Conservation (phyloP, 2,329 filamentous ascomycete genomes). For the Nemania sp. region DNA sequence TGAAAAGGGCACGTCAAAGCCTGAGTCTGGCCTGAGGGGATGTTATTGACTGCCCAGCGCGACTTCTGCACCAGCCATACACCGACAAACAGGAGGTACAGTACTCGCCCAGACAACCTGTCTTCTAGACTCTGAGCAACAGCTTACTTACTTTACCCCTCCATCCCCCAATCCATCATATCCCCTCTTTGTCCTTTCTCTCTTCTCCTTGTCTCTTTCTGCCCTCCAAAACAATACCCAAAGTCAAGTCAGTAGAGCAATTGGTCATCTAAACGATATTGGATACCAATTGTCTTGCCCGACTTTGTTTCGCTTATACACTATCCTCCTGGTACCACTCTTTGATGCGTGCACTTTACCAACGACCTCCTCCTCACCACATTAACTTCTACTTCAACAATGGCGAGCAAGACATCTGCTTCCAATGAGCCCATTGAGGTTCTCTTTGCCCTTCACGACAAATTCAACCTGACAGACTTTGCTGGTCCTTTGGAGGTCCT, state of each 20-base stretch:
- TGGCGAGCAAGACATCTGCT: conserved; percentile 70
- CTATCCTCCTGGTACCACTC: conserved; percentile 10
- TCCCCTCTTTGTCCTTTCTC: conserved; percentile 42
- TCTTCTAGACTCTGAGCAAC: conserved; percentile 24
- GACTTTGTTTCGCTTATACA: conserved; percentile 11
- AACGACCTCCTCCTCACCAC: conserved; percentile 23
- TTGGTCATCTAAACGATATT: conserved; percentile 29
- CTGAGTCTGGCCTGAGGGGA: conserved; percentile 28
- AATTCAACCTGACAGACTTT: conserved; percentile 71
- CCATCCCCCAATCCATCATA: conserved; percentile 40
- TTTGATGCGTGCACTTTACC: conserved; percentile 21
- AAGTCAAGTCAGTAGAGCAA: conserved; percentile 40
- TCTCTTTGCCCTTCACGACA: conserved; percentile 70
- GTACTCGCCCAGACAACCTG: conserved; percentile 22
- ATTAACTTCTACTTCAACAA: conserved; percentile 49
- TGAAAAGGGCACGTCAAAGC: conserved; percentile 20
- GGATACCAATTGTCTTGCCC: conserved; percentile 30
- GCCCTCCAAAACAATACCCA: conserved; percentile 24
- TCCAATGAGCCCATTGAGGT: conserved; percentile 70
- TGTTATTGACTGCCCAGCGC: conserved; percentile 11
- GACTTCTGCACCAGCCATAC: conserved; percentile 8
- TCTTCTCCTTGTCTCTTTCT: conserved; percentile 37
- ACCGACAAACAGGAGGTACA: conserved; percentile 8
- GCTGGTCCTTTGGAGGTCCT: conserved; percentile 67
- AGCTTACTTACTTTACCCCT: conserved; percentile 43